Conservation (phyloP, 768 basidiomycete species). For the Guyanaporus albipodus region DNA sequence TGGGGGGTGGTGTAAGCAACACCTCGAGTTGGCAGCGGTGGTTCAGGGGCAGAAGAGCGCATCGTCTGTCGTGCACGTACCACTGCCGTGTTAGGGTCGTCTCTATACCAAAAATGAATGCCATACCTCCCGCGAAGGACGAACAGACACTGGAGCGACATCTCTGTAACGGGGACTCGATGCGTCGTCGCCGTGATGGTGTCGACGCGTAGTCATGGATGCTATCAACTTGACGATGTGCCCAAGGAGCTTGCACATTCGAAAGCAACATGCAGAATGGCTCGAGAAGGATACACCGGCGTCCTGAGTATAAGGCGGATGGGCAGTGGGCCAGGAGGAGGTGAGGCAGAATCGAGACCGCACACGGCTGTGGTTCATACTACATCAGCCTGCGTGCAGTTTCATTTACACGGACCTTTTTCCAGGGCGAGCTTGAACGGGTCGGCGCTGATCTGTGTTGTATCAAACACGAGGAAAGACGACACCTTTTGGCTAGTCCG, state of each 20-base stretch:
- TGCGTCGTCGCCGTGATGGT: not conserved
- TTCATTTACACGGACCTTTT: too few species aligned
- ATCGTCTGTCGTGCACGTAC: not conserved
- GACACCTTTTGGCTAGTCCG: too few species aligned
- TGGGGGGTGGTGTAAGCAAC: not conserved
- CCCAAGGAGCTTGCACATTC: constrained; percentile 13
- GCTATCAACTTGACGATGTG: constrained; percentile 8
- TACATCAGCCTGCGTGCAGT: constrained; percentile 1
- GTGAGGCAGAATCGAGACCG: not conserved
- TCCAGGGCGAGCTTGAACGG: too few species aligned
- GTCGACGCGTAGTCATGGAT: constrained; percentile 8
- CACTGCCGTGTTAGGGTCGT: not conserved
- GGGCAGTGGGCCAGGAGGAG: constrained; percentile 6
- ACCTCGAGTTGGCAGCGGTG: not conserved
- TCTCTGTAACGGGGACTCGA: not conserved
- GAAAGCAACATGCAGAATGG: constrained; percentile 5
- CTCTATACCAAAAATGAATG: not conserved
- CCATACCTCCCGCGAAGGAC: constrained; percentile 11
- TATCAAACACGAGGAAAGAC: too few species aligned
- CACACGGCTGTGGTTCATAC: constrained; percentile 6
- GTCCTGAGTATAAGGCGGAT: constrained; percentile 6
- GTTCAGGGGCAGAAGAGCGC: not conserved
- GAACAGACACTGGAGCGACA: not conserved
- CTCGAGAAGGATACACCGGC: not conserved
- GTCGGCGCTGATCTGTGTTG: constrained; percentile 2